Percentiles rank a stretch among this genome's conserved stretches.
phyloP scores from a whole-genome alignment of 192 early-diverging fungal genomes.

The Mortierella alpina region DNA sequence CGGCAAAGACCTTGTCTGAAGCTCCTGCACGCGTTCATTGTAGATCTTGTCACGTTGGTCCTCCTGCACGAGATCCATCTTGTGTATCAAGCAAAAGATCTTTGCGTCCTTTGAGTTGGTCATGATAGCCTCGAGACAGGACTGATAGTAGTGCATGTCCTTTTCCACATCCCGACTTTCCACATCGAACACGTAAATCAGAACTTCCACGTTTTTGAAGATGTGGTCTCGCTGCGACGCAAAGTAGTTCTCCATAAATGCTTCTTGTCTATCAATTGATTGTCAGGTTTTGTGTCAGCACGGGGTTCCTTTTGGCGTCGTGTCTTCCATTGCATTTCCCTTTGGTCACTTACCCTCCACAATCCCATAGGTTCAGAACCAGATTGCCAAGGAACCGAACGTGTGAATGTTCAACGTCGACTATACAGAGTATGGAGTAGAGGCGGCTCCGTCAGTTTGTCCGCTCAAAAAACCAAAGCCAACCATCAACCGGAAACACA shows the following conservation, averaged over 20 bases:
- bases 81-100: conserved; percentile 97
- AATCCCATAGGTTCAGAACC: conserved; percentile 98
- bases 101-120: conserved; percentile 88
- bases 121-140: conserved; percentile 84
- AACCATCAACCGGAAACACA: not conserved
- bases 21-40: conserved; percentile 68
- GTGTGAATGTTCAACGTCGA: conserved; percentile 97
- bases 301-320: not conserved
- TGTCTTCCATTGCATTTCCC: not conserved
- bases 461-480: not conserved
- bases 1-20: conserved; percentile 76
- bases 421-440: conserved; percentile 55
- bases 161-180: conserved; percentile 91
- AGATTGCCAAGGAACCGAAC: conserved; percentile 96
- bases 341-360: conserved; percentile 71
- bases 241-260: conserved; percentile 98
- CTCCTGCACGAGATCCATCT: conserved; percentile 95
- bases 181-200: conserved; percentile 98
- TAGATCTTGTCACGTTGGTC: conserved; percentile 81
- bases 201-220: conserved; percentile 98
- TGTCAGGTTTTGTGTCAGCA: not conserved
- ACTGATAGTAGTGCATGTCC: conserved; percentile 93
- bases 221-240: conserved; percentile 92
- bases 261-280: conserved; percentile 75
- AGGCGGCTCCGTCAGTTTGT: not conserved